Evolutionary conservation across 2,329 filamentous ascomycete genomes (phyloP), one percentile per base, ranked within the genome.

Genomic region (Helicocarpus griseus): DNA sequence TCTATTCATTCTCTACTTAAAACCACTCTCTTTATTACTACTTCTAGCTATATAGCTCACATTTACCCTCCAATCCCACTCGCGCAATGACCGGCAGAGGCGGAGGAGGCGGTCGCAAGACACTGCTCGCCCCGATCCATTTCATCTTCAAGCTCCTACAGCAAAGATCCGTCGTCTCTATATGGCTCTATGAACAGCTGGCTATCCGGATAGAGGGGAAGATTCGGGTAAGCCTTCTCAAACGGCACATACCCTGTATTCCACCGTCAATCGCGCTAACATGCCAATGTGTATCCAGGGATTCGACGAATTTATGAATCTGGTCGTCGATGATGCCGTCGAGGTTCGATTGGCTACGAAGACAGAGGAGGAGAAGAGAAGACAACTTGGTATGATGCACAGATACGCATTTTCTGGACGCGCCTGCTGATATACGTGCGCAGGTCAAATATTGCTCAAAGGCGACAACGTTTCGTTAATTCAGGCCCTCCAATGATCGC

Each of bases 231-330:
- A 57, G 83, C 53, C 14, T 9, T 52, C 41, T n/a, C 13, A 19
- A n/a, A 19, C 9, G 3, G 14, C 13, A n/a, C 36, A 26, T 41
- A n/a, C 43, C 49, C 21, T 44, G 29, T 48, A 22, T n/a, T 28
- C 11, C 11, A 29, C 35, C 49, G 40, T 24, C n/a, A 31, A 43
- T 38, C 28, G 24, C 19, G 35, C 41, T 44, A 39, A 43, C 53
- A 7, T 31, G 48, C 38, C 40, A 49, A 39, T 50, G 57, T 45
- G 56, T n/a, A 33, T 24, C n/a, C 57, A 95, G 89, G 90, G 93
- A 13, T 98, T 98, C 60, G 93, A 98, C 68, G 93, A 98, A 71
- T 98, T 97, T 74, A 96, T 98, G 90, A 98, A 98, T 74, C 77
- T 98, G 47, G 93, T 97, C 36, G 80, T 95, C 59, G 93, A 98